Evolutionary conservation across 345 rosid genomes (phyloP).

Genomic region (Passiflora organensis): DNA sequence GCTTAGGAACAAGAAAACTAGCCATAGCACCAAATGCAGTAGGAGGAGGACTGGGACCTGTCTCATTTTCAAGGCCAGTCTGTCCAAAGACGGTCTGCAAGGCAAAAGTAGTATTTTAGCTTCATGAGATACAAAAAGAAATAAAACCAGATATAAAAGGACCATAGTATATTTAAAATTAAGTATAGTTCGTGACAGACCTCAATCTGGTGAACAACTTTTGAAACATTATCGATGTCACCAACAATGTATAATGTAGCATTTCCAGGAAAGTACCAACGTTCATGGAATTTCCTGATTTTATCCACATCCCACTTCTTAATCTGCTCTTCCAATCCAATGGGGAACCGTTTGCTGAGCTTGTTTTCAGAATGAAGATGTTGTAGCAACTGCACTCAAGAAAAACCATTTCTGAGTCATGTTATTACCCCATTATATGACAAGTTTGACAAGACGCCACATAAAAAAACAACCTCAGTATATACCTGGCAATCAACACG

Average conservation of each 20-base stretch:
- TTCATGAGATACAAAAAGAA: too few relatives aligned
- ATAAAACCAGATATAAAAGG: neutral
- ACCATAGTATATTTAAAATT: conserved; percentile 7
- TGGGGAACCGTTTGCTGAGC: conserved; percentile 94
- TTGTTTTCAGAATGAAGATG: conserved; percentile 98
- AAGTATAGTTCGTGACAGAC: conserved; percentile 41
- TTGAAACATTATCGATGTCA: conserved; percentile 67
- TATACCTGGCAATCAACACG: conserved; percentile 98
- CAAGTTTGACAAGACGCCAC: conserved; percentile 17
- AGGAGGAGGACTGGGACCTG: conserved; percentile 45
- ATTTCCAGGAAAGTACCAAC: conserved; percentile 98
- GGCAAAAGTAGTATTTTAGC: too few relatives aligned
- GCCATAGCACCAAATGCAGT: conserved; percentile 98
- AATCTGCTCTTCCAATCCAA: conserved; percentile 96
- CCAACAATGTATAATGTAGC: conserved; percentile 96
- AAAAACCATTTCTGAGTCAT: conserved; percentile 8
- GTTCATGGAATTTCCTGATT: conserved; percentile 96
- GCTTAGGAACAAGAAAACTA: conserved; percentile 94
- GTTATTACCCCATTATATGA: conserved; percentile 11
- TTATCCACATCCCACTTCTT: conserved; percentile 99
- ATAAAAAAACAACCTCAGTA: conserved; percentile 11
- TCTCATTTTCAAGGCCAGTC: conserved; percentile 54
- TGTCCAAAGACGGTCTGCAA: conserved; percentile 79
- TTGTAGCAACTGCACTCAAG: conserved; percentile 64
- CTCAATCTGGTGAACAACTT: conserved; percentile 68